phyloP scores from a whole-genome alignment of 192 early-diverging fungal species.

The Phlyctochytrium arcticum region DNA sequence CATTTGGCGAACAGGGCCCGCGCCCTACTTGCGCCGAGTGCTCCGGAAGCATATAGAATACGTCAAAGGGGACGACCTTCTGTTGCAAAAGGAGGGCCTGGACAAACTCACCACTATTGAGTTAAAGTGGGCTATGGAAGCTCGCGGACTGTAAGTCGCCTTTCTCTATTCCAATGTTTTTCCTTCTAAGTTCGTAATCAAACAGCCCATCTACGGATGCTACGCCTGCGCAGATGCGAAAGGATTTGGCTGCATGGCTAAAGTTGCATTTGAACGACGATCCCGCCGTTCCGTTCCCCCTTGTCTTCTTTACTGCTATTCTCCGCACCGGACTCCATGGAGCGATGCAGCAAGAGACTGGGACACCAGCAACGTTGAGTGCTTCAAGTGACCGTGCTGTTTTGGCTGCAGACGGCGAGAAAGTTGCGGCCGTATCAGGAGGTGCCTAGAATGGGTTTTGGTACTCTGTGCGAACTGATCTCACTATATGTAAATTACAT shows the following conservation, averaged over 20 bases:
- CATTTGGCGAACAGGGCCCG: slow-evolving; percentile 18
- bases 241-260: slow-evolving; percentile 5
- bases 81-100: slow-evolving; percentile 13
- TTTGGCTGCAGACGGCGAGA: no score
- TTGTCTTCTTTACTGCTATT: slow-evolving; percentile 7
- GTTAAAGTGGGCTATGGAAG: slow-evolving; percentile 12
- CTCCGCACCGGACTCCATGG: not conserved
- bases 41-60: slow-evolving; percentile 16
- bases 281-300: slow-evolving; percentile 6
- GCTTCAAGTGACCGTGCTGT: no score
- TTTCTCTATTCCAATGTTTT: no score
- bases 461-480: no score
- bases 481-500: no score
- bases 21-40: slow-evolving; percentile 15
- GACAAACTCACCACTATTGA: slow-evolving; percentile 2
- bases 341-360: no score
- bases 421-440: no score
- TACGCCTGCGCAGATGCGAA: slow-evolving; percentile 1
- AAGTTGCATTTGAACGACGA: not conserved
- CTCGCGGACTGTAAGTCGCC: slow-evolving; percentile 11
- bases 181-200: not conserved
- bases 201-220: slow-evolving; percentile 10
- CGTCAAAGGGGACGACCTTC: slow-evolving; percentile 16
- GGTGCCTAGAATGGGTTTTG: no score
- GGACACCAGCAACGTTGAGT: no score